Conservation (phyloP, 2,329 filamentous ascomycete genomes). For the Sphaceloma murrayae region DNA sequence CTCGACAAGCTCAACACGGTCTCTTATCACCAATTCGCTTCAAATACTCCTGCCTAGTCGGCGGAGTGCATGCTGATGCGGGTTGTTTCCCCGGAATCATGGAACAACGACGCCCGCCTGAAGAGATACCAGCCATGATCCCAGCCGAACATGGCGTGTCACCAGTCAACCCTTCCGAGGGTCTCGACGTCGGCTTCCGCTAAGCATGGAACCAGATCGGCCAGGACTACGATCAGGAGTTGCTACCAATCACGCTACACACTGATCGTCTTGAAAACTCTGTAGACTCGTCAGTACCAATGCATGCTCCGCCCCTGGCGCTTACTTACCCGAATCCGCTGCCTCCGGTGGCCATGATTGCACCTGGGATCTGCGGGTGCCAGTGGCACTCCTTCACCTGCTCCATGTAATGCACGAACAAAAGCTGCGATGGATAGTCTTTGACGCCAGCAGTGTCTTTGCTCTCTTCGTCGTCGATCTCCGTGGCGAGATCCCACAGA, state of each 20-base stretch:
- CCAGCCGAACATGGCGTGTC: too few relatives aligned
- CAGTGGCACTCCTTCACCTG: constrained; percentile 94
- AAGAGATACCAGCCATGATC: too few relatives aligned
- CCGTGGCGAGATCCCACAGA: constrained; percentile 91
- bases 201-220: too few relatives aligned
- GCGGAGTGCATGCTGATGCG: too few relatives aligned
- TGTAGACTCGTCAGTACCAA: constrained; percentile 8
- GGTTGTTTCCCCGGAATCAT: too few relatives aligned
- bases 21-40: too few relatives aligned
- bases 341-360: constrained; percentile 80
- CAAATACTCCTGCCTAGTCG: too few relatives aligned
- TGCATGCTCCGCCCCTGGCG: constrained; percentile 26
- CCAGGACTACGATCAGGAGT: not conserved
- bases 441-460: constrained; percentile 76
- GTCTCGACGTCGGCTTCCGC: too few relatives aligned
- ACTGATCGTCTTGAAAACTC: constrained; percentile 35
- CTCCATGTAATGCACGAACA: constrained; percentile 96
- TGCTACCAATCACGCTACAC: constrained; percentile 22
- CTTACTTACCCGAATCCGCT: constrained; percentile 59
- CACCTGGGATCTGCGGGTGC: constrained; percentile 91
- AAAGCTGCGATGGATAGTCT: constrained; percentile 84
- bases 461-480: constrained; percentile 94
- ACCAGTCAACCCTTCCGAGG: too few relatives aligned
- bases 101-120: too few relatives aligned
- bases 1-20: too few relatives aligned